Evolutionary conservation across 208 protist genomes (phyloP).

Genomic region (Endotrypanum monterogeii): DNA sequence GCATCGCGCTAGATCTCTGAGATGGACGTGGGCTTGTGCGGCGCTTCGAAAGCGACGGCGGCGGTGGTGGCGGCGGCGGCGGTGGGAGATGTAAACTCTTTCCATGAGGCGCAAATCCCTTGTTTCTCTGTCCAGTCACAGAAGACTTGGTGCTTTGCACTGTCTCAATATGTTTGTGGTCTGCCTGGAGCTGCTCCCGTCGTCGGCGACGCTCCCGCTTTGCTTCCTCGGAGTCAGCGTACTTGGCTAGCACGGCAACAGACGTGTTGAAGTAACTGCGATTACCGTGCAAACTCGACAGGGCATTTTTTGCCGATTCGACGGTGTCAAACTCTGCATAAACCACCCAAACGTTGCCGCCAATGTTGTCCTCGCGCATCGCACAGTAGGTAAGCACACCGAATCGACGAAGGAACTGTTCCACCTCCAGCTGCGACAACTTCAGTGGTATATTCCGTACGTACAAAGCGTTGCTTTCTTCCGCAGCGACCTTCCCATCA

Average conservation of each 20-base stretch:
- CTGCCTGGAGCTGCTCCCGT: constrained; percentile 43
- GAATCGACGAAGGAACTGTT: constrained; percentile 69
- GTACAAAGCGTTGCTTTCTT: constrained; percentile 68
- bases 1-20: constrained; percentile 1
- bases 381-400: constrained; percentile 82
- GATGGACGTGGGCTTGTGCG: background rate
- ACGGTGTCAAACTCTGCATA: constrained; percentile 83
- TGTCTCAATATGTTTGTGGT: constrained; percentile 18
- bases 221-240: constrained; percentile 77
- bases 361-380: constrained; percentile 89
- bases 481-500: constrained; percentile 65
- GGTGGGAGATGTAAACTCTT: background rate
- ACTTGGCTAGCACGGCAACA: constrained; percentile 80
- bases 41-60: constrained; percentile 3
- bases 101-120: constrained; percentile 1
- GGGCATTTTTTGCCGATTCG: constrained; percentile 56
- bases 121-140: background rate
- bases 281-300: constrained; percentile 74
- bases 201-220: constrained; percentile 79
- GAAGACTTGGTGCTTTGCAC: background rate
- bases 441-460: constrained; percentile 81
- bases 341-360: constrained; percentile 81
- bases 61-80: constrained; percentile 7
- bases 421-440: constrained; percentile 58
- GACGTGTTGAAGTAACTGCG: constrained; percentile 62